Base-by-base conservation (phyloP, 2,329 filamentous ascomycete genomes). In the Geosmithia flava region DNA sequence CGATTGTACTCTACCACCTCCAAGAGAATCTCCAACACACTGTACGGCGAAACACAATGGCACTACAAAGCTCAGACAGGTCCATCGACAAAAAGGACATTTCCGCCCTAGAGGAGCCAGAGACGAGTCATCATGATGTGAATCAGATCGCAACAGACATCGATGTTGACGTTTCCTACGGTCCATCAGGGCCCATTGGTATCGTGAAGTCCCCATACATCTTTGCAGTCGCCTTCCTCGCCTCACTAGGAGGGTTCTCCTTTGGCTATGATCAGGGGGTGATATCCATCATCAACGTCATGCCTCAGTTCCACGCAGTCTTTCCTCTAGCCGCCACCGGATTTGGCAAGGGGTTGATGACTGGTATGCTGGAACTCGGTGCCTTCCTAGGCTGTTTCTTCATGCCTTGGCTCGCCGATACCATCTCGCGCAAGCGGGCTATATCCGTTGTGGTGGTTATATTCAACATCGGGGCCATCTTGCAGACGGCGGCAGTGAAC, bases 391-490 rank as follows among this genome's bases (percentile, higher is more conserved):
- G 62, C 13, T 64, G 60, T 30, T 39, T 62, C 20, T 58, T 60
- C 48, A 54, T 62, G 39, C 61, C 62, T 7, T 64, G 58, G 50
- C 56, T 69, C 5, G 63, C 63, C 10, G 70, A 72, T 49, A 60
- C 56, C 46, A 60, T 67, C 45, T 70, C 66, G 2, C 58, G 70
- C 1, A 72, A 71, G 52, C 65, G 64, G 56, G 64, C 66, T 0
- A 54, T 71, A 15, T 59, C 60, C 2, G 56, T 68, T 1, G 67
- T 62, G 3, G 61, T 63, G 3, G 53, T 56, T 27, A 58, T 69
- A 41, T 73, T 69, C 54, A 57, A 58, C 23, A 52, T 73, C 3
- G 71, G 72, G 1, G 66, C 69, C 2, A 62, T 67, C 7, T 62
- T 75, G 13, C 60, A 63, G 53, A 61, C 60, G 2, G 54, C 58